phyloP scores from a whole-genome alignment of 2,329 filamentous ascomycete genomes.

The Helicocarpus griseus region DNA sequence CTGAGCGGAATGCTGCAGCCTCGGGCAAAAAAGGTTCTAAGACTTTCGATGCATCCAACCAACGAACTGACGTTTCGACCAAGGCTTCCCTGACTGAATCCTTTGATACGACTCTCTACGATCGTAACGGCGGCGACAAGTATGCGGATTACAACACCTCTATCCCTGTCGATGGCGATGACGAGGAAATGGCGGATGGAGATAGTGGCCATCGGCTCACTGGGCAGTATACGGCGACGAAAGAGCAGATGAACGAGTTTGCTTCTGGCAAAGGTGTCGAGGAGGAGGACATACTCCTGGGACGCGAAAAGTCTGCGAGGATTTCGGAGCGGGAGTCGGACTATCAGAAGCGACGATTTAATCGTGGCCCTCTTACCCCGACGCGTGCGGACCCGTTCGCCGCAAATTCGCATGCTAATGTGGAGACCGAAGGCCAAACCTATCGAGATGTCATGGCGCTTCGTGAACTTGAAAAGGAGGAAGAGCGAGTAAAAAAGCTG shows the following conservation, averaged over 20 bases:
- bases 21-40: slow-evolving; percentile 71
- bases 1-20: slow-evolving; percentile 77
- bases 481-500: slow-evolving; percentile 70
- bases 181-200: slow-evolving; percentile 69
- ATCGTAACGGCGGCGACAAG: slow-evolving; percentile 65
- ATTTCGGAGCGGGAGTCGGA: slow-evolving; percentile 92
- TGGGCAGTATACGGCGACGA: slow-evolving; percentile 91
- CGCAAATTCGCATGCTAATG: slow-evolving; percentile 59
- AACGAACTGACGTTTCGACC: slow-evolving; percentile 73
- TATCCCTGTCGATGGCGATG: slow-evolving; percentile 67
- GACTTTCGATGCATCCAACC: slow-evolving; percentile 66
- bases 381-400: slow-evolving; percentile 80
- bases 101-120: slow-evolving; percentile 84
- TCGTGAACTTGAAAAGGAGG: slow-evolving; percentile 85
- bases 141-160: slow-evolving; percentile 87
- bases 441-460: slow-evolving; percentile 88
- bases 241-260: slow-evolving; percentile 88
- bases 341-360: slow-evolving; percentile 91
- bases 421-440: slow-evolving; percentile 61
- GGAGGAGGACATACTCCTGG: slow-evolving; percentile 81
- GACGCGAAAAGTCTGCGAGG: slow-evolving; percentile 77
- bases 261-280: slow-evolving; percentile 75
- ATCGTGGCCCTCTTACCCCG: slow-evolving; percentile 69
- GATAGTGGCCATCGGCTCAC: slow-evolving; percentile 73
- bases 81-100: slow-evolving; percentile 83